These are phyloP conservation scores for Arthrobotrys sinensis DNA, from an alignment of 2,329 filamentous ascomycete genomes.

Conservation along the genomic window DNA sequence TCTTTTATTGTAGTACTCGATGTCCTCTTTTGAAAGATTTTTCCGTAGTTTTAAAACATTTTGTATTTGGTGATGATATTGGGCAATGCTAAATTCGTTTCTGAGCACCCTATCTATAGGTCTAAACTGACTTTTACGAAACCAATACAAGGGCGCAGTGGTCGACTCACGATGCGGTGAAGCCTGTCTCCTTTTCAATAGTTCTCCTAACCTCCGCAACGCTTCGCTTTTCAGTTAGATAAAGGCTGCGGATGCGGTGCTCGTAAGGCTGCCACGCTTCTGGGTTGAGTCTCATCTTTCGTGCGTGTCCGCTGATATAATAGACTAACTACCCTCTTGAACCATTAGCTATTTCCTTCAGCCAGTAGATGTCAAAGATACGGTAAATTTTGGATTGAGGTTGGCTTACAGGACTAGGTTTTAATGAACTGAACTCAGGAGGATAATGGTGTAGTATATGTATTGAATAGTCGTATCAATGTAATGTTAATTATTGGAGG, in stretches of 20 bases:
- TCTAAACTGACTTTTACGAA: no score
- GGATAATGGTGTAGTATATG: no score
- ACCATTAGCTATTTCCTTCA: no score
- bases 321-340: no score
- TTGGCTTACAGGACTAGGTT: no score
- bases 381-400: no score
- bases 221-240: constrained; percentile 6
- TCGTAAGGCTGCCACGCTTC: constrained; percentile 17
- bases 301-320: no score
- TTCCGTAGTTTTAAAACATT: constrained; percentile 15
- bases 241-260: neutral
- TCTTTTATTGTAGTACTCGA: constrained; percentile 14
- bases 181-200: neutral
- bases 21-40: constrained; percentile 16
- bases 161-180: constrained; percentile 4
- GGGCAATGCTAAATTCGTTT: neutral
- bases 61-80: constrained; percentile 24
- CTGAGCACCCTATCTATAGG: no score
- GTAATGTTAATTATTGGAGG: no score
- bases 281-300: neutral
- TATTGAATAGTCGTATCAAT: no score
- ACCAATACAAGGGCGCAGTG: neutral
- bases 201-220: neutral
- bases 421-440: no score
- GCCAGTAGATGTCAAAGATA: no score